Conservation (phyloP, 2,329 filamentous ascomycete genomes). For the Penicillium expansum region DNA sequence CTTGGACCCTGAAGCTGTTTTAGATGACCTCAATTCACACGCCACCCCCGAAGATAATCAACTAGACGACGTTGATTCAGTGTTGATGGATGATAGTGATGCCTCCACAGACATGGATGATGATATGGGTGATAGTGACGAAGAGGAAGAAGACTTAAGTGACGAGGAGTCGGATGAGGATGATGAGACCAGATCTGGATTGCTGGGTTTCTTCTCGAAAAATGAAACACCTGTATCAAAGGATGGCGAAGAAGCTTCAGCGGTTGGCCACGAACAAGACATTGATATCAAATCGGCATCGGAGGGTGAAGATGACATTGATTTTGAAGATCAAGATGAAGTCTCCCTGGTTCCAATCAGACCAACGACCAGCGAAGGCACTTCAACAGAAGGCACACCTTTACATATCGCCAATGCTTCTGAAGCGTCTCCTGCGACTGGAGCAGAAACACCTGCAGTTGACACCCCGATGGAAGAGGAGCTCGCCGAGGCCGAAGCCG, state of each 20-base stretch:
- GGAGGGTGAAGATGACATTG: constrained; percentile 28
- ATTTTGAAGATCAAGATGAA: constrained; percentile 35
- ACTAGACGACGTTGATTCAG: constrained; percentile 46
- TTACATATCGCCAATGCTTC: constrained; percentile 20
- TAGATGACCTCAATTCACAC: constrained; percentile 23
- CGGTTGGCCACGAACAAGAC: constrained; percentile 24
- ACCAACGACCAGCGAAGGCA: constrained; percentile 21
- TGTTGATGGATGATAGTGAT: constrained; percentile 47
- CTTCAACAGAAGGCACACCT: constrained; percentile 31
- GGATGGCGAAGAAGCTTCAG: constrained; percentile 36
- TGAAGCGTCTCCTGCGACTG: constrained; percentile 13
- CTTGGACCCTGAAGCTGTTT: constrained; percentile 18
- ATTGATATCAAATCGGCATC: constrained; percentile 26
- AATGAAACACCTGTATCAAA: constrained; percentile 33
- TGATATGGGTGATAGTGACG: constrained; percentile 48
- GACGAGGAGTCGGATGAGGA: constrained; percentile 50
- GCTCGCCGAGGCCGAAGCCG: background rate
- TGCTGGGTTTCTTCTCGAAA: constrained; percentile 50
- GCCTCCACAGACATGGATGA: constrained; percentile 49
- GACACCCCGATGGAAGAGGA: constrained; percentile 14
- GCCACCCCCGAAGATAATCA: constrained; percentile 29
- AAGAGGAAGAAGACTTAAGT: constrained; percentile 50
- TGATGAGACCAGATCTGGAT: constrained; percentile 40
- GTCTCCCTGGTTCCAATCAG: constrained; percentile 36
- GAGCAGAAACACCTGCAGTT: constrained; percentile 10